phyloP scores from a whole-genome alignment of 768 basidiomycete genomes.

The Paxillus ammoniavirescens region DNA sequence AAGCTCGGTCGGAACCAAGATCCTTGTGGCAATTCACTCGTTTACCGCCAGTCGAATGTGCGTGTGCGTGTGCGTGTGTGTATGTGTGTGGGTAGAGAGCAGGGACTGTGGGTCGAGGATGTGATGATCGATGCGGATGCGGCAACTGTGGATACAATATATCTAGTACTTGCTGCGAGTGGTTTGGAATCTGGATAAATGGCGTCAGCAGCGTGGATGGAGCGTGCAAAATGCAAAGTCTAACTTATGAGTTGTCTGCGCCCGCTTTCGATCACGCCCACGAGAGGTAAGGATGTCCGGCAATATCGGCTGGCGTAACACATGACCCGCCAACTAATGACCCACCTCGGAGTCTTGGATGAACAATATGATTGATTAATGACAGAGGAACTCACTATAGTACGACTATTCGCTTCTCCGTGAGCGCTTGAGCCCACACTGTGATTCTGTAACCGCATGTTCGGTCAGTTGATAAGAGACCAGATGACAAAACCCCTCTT shows the following conservation, averaged over 20 bases:
- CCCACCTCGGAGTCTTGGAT: no score
- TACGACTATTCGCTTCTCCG: no score
- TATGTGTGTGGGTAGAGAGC: neutral
- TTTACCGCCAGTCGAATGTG: neutral
- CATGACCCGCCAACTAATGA: no score
- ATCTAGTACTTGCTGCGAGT: no score
- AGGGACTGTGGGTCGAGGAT: neutral
- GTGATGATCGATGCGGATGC: neutral
- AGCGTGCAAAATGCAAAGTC: neutral
- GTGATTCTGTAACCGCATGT: neutral
- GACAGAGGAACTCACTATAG: no score
- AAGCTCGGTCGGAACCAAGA: neutral
- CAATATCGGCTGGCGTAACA: neutral
- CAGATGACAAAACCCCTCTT: neutral
- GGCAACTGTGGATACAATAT: neutral
- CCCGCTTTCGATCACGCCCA: conserved; percentile 10
- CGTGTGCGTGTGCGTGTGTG: neutral
- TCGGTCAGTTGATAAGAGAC: neutral
- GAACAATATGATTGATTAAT: no score
- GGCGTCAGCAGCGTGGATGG: conserved; percentile 16
- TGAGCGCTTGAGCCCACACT: no score
- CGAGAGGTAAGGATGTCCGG: neutral
- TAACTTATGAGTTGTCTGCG: neutral
- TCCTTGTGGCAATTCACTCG: neutral
- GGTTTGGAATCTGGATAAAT: no score